Percentiles rank a stretch among this genome's conserved stretches.
Evolutionary conservation across 2,329 filamentous ascomycete species (phyloP).

Genomic region (Penicillium freii): DNA sequence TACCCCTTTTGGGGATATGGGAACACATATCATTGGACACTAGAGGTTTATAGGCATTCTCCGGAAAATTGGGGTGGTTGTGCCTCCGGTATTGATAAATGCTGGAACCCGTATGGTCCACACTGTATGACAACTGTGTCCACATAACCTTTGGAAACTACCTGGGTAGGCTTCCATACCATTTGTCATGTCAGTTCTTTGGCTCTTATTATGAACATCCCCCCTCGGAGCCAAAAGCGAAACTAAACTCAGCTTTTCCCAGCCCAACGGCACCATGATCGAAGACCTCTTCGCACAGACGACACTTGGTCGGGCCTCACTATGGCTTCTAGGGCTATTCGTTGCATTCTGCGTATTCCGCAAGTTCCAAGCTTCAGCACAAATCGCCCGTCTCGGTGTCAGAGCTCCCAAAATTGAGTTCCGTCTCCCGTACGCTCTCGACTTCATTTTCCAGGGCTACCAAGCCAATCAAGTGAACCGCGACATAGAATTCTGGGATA

Average conservation of each 20-base stretch:
- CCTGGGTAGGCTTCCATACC: background rate
- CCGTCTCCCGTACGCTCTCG: conserved; percentile 52
- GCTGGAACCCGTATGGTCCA: background rate
- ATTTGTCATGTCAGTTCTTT: background rate
- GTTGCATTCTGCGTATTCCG: conserved; percentile 37
- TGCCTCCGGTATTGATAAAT: background rate
- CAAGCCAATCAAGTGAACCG: conserved; percentile 52
- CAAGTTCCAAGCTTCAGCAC: conserved; percentile 29
- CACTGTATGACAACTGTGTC: background rate
- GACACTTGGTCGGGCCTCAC: conserved; percentile 43
- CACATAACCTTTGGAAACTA: background rate
- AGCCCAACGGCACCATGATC: conserved; percentile 40
- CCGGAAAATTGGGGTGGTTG: background rate
- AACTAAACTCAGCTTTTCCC: background rate
- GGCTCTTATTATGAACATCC: background rate
- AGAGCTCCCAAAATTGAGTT: conserved; percentile 36
- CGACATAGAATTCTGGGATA: conserved; percentile 62
- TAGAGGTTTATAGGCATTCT: background rate
- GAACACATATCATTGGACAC: background rate
- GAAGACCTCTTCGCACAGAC: conserved; percentile 49
- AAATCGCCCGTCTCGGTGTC: conserved; percentile 35
- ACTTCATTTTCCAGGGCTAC: conserved; percentile 61
- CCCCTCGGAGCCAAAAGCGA: background rate
- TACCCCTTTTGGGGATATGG: background rate
- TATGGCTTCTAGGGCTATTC: conserved; percentile 42